phyloP scores from a whole-genome alignment of 352 stramenopile species.

The Aphanomyces cochlioides region DNA sequence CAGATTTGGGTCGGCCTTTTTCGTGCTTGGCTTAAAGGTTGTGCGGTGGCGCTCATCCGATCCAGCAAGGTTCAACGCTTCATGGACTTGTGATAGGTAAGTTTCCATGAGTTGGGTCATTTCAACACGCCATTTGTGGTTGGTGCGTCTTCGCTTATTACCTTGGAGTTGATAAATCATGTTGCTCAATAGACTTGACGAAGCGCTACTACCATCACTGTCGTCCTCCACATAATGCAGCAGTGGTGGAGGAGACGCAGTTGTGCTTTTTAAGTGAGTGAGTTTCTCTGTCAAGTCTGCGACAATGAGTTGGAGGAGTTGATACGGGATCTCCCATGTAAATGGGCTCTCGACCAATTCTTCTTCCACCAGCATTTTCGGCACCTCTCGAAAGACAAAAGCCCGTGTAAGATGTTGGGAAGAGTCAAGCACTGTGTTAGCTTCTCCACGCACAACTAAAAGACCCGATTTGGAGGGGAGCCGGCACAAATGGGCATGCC shows the following conservation, averaged over 20 bases:
- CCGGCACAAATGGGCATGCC: conserved; percentile 1
- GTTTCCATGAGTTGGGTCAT: conserved; percentile 70
- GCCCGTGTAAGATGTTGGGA: conserved; percentile 65
- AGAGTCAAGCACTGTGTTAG: conserved; percentile 38
- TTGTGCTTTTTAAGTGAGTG: conserved; percentile 48
- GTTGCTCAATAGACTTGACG: conserved; percentile 54
- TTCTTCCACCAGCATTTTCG: conserved; percentile 78
- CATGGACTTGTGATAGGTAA: conserved; percentile 79
- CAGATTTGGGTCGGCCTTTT: conserved; percentile 76
- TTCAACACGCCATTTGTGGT: conserved; percentile 71
- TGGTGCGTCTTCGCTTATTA: conserved; percentile 72
- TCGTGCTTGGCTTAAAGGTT: conserved; percentile 84
- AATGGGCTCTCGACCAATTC: conserved; percentile 86
- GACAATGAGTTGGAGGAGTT: conserved; percentile 74
- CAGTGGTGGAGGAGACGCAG: not conserved
- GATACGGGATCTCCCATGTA: conserved; percentile 83
- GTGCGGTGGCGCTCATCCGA: conserved; percentile 36
- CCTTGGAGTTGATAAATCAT: conserved; percentile 87
- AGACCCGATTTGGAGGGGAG: conserved; percentile 40
- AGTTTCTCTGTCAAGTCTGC: conserved; percentile 64
- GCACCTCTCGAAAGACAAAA: conserved; percentile 54
- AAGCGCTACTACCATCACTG: conserved; percentile 39
- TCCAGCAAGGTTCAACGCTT: conserved; percentile 48
- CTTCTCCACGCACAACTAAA: conserved; percentile 76
- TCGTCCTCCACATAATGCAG: conserved; percentile 1